Conservation (phyloP, 306 rosid genomes). For the Pterocarpus macrocarpus region DNA sequence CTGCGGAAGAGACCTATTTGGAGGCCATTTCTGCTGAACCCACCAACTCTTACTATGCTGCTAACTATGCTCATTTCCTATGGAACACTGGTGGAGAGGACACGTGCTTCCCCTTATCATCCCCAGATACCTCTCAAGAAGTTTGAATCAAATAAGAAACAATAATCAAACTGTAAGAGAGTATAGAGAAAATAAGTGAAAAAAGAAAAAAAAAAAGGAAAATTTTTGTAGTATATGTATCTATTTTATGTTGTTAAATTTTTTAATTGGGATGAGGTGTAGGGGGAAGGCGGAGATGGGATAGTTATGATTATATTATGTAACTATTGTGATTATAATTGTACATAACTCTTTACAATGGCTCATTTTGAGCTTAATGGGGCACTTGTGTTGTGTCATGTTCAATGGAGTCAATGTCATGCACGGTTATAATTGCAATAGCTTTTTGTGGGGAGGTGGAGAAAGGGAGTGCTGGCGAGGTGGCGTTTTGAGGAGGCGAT, state of each 20-base stretch:
- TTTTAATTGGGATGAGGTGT: constrained; percentile 35
- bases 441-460: neutral
- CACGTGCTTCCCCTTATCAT: constrained; percentile 77
- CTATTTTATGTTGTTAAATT: neutral
- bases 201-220: neutral
- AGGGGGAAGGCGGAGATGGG: constrained; percentile 21
- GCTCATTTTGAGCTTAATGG: constrained; percentile 11
- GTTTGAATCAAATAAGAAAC: constrained; percentile 25
- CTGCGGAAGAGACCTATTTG: constrained; percentile 85
- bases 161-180: neutral
- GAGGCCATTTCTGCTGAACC: constrained; percentile 91
- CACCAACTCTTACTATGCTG: constrained; percentile 73
- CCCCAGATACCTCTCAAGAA: constrained; percentile 61
- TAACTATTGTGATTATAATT: constrained; percentile 48
- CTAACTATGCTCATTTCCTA: constrained; percentile 89
- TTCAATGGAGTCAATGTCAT: neutral
- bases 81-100: constrained; percentile 97
- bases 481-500: constrained; percentile 16
- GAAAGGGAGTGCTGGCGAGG: neutral
- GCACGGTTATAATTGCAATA: neutral
- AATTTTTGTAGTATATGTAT: constrained; percentile 50
- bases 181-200: neutral
- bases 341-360: constrained; percentile 49
- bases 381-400: neutral
- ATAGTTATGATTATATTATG: constrained; percentile 18